Percentiles rank a stretch among this genome's conserved stretches.
Evolutionary conservation across 1,139 yeast genomes (phyloP).

Genomic region (Yamadazyma buinensis): DNA sequence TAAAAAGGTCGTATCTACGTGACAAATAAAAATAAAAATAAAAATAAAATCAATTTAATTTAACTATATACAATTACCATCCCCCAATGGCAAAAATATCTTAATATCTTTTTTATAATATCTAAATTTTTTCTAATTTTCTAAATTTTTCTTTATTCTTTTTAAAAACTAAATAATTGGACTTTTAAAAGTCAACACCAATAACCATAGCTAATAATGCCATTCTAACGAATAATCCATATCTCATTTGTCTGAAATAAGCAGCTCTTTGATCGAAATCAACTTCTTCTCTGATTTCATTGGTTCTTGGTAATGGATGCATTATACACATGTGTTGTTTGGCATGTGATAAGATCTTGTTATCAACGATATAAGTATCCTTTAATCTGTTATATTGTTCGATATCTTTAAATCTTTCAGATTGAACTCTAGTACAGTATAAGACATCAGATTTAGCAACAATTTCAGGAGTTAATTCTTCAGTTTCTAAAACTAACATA

Average conservation of each 20-base stretch:
- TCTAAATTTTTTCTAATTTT: neutral
- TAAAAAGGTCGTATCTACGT: constrained; percentile 5
- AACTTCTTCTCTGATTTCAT: constrained; percentile 95
- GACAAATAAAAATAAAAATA: no score
- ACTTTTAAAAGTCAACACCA: constrained; percentile 61
- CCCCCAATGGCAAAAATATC: constrained; percentile 11
- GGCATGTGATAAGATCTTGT: constrained; percentile 85
- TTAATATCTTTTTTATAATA: neutral
- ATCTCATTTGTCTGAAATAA: constrained; percentile 98
- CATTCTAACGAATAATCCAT: constrained; percentile 98
- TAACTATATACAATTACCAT: constrained; percentile 7
- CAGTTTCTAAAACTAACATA: constrained; percentile 70
- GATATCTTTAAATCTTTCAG: constrained; percentile 82
- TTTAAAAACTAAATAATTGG: no score
- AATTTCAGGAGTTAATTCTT: constrained; percentile 75
- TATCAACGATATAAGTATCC: constrained; percentile 90
- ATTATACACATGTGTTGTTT: constrained; percentile 98
- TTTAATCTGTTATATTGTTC: constrained; percentile 83
- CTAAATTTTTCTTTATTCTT: no score
- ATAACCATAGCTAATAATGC: constrained; percentile 96
- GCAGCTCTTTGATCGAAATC: constrained; percentile 99
- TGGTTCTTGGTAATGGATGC: constrained; percentile 98
- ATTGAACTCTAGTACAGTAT: constrained; percentile 97
- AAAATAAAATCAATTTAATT: constrained; percentile 1
- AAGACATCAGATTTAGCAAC: constrained; percentile 89